Base-by-base conservation (phyloP, 2,329 filamentous ascomycete species). In the Alternaria longipes region DNA sequence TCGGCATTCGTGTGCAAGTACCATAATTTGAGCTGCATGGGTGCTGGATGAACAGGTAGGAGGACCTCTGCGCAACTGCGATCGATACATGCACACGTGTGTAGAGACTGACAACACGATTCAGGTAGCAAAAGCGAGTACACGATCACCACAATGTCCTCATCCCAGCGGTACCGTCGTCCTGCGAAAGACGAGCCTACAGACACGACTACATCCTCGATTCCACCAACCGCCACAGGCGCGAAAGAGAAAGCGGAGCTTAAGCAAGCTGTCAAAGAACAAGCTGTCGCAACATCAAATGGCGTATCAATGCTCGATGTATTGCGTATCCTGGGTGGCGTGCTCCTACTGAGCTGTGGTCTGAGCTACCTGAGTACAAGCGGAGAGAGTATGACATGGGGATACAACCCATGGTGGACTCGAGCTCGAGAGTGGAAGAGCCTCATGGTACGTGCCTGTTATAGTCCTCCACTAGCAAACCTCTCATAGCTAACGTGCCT, bases 321-420 rank as follows among this genome's bases (percentile, higher is more conserved):
- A 54, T 79, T 93, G 60, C 89, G 91, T 32, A 84, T 94, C 30
- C 72, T 93, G 46, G 85, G 85, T 32, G 91, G 91, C 56, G 78
- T 94, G 14, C 67, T 90, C 34, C 68, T 92, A 44, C 86, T 89
- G 47, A 91, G 88, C 24, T 87, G 85, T 71, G 89, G 86, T 18
- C 82, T 94, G 56, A 93, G 91, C 80, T 94, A 94, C 79, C 87
- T 94, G 65, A 84, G 91, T 68, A 93, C 90, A 45, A 84, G 85
- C 63, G 90, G 90, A 63, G 87, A 92, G 74, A 74, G 69, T 44
- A 69, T 79, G 67, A 77, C 76, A 22, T 80, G 77, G 77, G 76
- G 76, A 16, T 79, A 78, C 59, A 77, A 78, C 52, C 67, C 71
- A 16, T 78, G 75, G 71, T 80, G 77, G 74, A 76, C 76, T n/a